These are phyloP conservation scores for Gymnopilus junonius DNA, from an alignment of 768 basidiomycete genomes.

Conservation along the genomic window DNA sequence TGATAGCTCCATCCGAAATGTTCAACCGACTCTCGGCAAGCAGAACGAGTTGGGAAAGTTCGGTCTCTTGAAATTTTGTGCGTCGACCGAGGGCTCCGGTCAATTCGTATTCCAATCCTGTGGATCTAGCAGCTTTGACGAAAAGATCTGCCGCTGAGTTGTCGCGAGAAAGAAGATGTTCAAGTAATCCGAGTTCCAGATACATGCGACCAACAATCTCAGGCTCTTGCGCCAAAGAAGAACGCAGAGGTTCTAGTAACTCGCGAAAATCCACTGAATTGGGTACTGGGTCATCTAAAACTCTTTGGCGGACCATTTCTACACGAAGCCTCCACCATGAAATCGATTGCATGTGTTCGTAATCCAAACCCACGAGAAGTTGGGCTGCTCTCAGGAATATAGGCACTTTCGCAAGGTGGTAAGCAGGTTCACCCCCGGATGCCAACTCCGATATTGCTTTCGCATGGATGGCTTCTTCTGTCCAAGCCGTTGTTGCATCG, in stretches of 20 bases:
- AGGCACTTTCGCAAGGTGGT: constrained; percentile 80
- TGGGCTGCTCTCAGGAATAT: constrained; percentile 78
- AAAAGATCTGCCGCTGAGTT: constrained; percentile 79
- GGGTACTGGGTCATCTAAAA: constrained; percentile 84
- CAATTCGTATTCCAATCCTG: constrained; percentile 85
- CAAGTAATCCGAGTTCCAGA: constrained; percentile 79
- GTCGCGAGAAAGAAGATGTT: constrained; percentile 78
- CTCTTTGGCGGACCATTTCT: constrained; percentile 71
- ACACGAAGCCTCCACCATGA: constrained; percentile 88
- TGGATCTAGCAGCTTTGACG: constrained; percentile 74
- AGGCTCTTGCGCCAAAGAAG: constrained; percentile 49
- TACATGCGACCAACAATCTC: constrained; percentile 71
- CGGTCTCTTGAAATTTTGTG: constrained; percentile 90
- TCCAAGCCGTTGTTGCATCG: constrained; percentile 27
- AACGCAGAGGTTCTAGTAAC: constrained; percentile 45
- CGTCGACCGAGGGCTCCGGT: constrained; percentile 93
- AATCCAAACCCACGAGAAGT: constrained; percentile 62
- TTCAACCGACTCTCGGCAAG: constrained; percentile 83
- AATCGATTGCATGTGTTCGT: constrained; percentile 50
- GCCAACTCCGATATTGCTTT: constrained; percentile 79
- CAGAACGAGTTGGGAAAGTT: constrained; percentile 88
- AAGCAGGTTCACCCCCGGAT: constrained; percentile 90
- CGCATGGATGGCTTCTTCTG: constrained; percentile 59
- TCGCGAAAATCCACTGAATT: constrained; percentile 46
- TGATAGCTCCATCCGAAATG: constrained; percentile 19